A percentile compares a stretch with the other conserved stretches of the same genome.
These are phyloP conservation scores for Hanseniaspora meyeri DNA, from an alignment of 805 yeast species.

Conservation along the genomic window DNA sequence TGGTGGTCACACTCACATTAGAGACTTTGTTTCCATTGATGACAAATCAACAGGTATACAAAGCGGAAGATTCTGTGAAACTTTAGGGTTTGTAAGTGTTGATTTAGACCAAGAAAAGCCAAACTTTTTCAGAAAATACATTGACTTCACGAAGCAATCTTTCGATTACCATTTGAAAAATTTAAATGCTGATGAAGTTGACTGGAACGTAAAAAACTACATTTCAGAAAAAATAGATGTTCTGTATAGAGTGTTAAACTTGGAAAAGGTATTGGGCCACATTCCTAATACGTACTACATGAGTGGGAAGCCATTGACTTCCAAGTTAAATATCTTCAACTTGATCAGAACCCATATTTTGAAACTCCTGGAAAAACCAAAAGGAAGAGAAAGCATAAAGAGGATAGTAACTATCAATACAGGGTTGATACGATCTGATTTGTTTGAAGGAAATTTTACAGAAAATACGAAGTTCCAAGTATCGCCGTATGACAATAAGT, in stretches of 20 bases:
- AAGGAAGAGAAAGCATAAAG: slow-evolving; percentile 20
- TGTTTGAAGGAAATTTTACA: slow-evolving; percentile 75
- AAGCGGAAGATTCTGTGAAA: slow-evolving; percentile 87
- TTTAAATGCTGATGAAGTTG: slow-evolving; percentile 13
- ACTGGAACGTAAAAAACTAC: slow-evolving; percentile 26
- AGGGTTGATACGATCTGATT: slow-evolving; percentile 78
- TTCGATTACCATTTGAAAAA: slow-evolving; percentile 49
- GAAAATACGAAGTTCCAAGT: slow-evolving; percentile 67
- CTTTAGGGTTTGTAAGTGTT: slow-evolving; percentile 76
- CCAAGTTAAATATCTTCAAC: slow-evolving; percentile 44
- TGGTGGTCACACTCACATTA: slow-evolving; percentile 88
- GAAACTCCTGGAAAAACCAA: slow-evolving; percentile 30
- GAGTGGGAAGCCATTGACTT: slow-evolving; percentile 52
- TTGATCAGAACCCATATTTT: slow-evolving; percentile 48
- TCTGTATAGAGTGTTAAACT: slow-evolving; percentile 39
- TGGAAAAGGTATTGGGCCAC: slow-evolving; percentile 48
- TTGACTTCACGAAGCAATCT: slow-evolving; percentile 69
- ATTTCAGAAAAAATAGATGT: slow-evolving; percentile 44
- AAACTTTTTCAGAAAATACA: slow-evolving; percentile 48
- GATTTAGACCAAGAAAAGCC: slow-evolving; percentile 21
- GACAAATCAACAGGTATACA: slow-evolving; percentile 62
- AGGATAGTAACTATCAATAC: slow-evolving; percentile 64
- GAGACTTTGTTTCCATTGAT: slow-evolving; percentile 70
- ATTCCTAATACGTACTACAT: slow-evolving; percentile 58
- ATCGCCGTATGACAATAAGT: slow-evolving; percentile 70